phyloP scores from a whole-genome alignment of 2,329 filamentous ascomycete species.

The Nothophoma quercina region DNA sequence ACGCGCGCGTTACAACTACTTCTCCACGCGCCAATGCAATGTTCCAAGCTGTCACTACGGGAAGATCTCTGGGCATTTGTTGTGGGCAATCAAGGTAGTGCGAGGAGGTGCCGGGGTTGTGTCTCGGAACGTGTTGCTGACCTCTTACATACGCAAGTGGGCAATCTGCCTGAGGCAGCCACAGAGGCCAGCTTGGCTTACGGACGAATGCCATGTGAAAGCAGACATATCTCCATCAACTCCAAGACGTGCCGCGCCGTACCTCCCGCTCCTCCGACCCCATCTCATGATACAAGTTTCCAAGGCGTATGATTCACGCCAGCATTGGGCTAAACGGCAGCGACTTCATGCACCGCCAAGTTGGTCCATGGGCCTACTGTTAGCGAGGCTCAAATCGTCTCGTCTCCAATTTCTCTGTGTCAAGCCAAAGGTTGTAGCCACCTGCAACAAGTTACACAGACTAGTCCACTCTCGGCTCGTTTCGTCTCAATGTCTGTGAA shows the following conservation, averaged over 20 bases:
- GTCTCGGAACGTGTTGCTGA: neutral
- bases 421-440: conserved; percentile 28
- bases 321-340: conserved; percentile 37
- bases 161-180: conserved; percentile 2
- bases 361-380: conserved; percentile 24
- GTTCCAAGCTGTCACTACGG: conserved; percentile 6
- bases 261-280: conserved; percentile 26
- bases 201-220: neutral
- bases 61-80: neutral
- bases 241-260: conserved; percentile 34
- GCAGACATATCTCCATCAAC: conserved; percentile 1
- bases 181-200: neutral
- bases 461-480: conserved; percentile 32
- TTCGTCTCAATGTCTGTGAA: conserved; percentile 25
- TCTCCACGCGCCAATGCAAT: neutral
- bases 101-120: neutral
- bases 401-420: conserved; percentile 28
- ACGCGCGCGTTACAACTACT: neutral
- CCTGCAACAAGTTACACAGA: conserved; percentile 29
- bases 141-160: neutral
- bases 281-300: conserved; percentile 33
- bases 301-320: conserved; percentile 42
- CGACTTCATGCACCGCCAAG: conserved; percentile 26
- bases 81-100: neutral
- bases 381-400: conserved; percentile 27